Percentiles rank a stretch among this genome's conserved stretches.
Conservation (phyloP, 129 eudicot genomes). For the Centaurea solstitialis region DNA sequence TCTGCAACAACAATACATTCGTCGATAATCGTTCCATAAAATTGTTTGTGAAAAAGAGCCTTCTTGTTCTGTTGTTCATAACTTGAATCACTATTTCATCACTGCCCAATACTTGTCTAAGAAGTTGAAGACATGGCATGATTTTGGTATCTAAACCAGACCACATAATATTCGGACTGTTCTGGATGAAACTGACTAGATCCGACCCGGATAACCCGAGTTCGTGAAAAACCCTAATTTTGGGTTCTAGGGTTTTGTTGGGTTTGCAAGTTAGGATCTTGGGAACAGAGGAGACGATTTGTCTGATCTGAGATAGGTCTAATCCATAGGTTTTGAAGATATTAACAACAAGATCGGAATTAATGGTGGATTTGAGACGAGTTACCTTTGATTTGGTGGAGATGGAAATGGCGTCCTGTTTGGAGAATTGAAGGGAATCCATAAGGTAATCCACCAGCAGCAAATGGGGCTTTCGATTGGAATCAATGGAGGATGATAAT, state of each 20-base stretch:
- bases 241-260: constrained; percentile 45
- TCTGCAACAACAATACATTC: constrained; percentile 22
- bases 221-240: constrained; percentile 37
- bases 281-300: constrained; percentile 29
- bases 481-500: background rate
- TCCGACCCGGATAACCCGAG: constrained; percentile 47
- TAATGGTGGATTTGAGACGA: constrained; percentile 30
- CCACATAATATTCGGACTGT: constrained; percentile 13
- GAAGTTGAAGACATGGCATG: constrained; percentile 22
- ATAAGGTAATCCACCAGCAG: constrained; percentile 32
- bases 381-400: constrained; percentile 25
- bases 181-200: constrained; percentile 16
- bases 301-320: constrained; percentile 33
- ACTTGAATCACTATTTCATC: constrained; percentile 34
- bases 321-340: constrained; percentile 32
- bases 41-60: constrained; percentile 17
- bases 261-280: constrained; percentile 29
- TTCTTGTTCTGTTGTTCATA: constrained; percentile 21
- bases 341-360: constrained; percentile 26
- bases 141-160: constrained; percentile 26
- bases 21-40: constrained; percentile 3
- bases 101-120: constrained; percentile 28
- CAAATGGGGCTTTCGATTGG: background rate
- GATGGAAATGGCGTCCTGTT: constrained; percentile 36
- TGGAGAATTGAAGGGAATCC: constrained; percentile 37